phyloP scores from a whole-genome alignment of 306 rosid species.

The Medicago arabica region DNA sequence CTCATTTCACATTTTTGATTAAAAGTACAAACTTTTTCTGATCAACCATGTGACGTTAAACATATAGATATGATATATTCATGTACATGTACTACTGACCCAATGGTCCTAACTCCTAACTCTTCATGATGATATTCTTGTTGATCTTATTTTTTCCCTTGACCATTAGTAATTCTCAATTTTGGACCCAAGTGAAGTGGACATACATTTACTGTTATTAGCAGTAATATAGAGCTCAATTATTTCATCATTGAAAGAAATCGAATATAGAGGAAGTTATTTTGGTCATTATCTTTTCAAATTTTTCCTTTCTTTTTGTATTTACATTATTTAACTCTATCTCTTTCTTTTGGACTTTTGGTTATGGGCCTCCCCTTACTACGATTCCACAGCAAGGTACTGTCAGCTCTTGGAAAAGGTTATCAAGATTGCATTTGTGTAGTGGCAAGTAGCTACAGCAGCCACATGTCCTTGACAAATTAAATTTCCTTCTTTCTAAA shows the following conservation, averaged over 20 bases:
- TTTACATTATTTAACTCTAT: neutral
- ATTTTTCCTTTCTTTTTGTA: neutral
- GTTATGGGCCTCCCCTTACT: constrained; percentile 27
- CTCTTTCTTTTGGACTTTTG: constrained; percentile 8
- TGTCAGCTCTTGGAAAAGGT: constrained; percentile 17
- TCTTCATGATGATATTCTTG: constrained; percentile 30
- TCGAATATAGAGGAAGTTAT: constrained; percentile 7
- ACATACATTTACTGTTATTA: neutral
- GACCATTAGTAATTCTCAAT: neutral
- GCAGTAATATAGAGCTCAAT: constrained; percentile 12
- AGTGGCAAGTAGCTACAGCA: neutral
- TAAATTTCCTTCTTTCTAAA: neutral
- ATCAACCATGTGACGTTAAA: constrained; percentile 33
- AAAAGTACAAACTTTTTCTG: constrained; percentile 4
- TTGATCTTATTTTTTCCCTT: neutral
- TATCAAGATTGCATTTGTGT: neutral
- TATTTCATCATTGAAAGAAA: constrained; percentile 18
- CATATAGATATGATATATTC: neutral
- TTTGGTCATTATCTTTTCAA: too few relatives aligned
- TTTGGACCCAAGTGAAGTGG: neutral
- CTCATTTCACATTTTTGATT: constrained; percentile 13
- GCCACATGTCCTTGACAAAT: neutral
- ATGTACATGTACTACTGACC: neutral
- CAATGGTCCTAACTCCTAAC: constrained; percentile 12
- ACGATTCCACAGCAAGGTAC: constrained; percentile 18